Evolutionary conservation across 768 basidiomycete genomes (phyloP).

Genomic region (Suillus fuscotomentosus): DNA sequence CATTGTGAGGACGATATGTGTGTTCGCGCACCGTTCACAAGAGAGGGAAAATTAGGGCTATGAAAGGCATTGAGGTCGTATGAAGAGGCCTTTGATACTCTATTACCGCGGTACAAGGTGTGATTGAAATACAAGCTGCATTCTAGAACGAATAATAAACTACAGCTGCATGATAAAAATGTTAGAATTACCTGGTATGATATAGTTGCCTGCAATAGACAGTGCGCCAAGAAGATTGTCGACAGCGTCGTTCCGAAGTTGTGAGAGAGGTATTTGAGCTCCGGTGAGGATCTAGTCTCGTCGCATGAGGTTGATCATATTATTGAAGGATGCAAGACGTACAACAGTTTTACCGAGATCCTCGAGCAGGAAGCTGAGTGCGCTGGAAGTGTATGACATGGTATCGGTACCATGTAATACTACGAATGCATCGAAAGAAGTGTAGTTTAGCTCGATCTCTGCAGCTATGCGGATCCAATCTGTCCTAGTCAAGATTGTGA

Average conservation of each 20-base stretch:
- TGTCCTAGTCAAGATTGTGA: conserved; percentile 27
- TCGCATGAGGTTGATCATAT: neutral
- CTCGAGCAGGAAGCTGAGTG: conserved; percentile 87
- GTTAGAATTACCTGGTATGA: conserved; percentile 71
- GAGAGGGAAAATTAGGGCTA: conserved; percentile 80
- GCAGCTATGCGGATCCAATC: conserved; percentile 91
- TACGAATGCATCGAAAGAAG: conserved; percentile 84
- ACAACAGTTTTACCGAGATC: conserved; percentile 92
- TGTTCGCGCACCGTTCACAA: conserved; percentile 65
- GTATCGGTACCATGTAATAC: conserved; percentile 91
- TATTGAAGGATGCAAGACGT: conserved; percentile 18
- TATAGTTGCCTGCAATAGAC: conserved; percentile 86
- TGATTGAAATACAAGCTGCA: conserved; percentile 91
- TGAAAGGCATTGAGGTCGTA: conserved; percentile 82
- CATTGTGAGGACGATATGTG: neutral
- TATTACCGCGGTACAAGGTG: conserved; percentile 80
- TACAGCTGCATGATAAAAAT: neutral
- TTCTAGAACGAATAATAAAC: conserved; percentile 42
- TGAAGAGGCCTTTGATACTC: conserved; percentile 80
- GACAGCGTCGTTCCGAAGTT: conserved; percentile 90
- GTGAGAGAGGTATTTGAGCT: conserved; percentile 90
- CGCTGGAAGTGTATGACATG: conserved; percentile 87
- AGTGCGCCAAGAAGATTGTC: conserved; percentile 91
- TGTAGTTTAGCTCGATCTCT: conserved; percentile 92
- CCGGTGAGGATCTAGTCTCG: conserved; percentile 78